Base-by-base conservation (phyloP, 176 grass and related monocot genomes). In the Alloteropsis semialata region DNA sequence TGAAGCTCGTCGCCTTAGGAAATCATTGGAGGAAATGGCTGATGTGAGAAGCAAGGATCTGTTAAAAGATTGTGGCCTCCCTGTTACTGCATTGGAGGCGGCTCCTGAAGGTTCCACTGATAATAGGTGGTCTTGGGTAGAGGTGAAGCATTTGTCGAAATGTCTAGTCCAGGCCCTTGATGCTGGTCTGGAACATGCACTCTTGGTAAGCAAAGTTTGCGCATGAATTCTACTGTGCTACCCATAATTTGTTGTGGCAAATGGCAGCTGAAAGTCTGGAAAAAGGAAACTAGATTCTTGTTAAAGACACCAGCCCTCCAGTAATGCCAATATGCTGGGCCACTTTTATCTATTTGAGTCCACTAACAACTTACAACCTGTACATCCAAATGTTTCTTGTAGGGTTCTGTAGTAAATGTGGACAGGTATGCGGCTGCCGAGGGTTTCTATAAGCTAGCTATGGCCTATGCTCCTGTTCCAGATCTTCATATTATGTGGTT, bases 401-500 rank as follows among this genome's bases (percentile, higher is more conserved):
- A 96, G 96, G 96, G 90, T 51, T 86, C 96, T 59, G 87, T 85
- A 80, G 85, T 95, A 38, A 93, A 77, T 72, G 73, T 90, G 69
- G 96, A 99, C 57, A 93, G 93, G 70, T 99, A 87, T 87, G 96
- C 96, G 9, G 87, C 92, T 50, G 91, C 96, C 5, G 96, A 99
- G 85, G 92, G 96, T 60, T 99, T 93, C 82, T 93, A 99, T 81
- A 99, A 93, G 62, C 85, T 99, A 84, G 96, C 91, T 77, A 87
- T 93, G 89, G 96, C 96, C 36, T 98, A 95, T 85, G 82, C 87
- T 8, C 84, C 96, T 34, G 96, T 98, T 82, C 96, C 96, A 69
- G 96, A 98, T 90, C 92, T 98, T 84, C 92, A 98, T 66, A 98
- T 98, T 33, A 98, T 98, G 96, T 98, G 96, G 96, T 86, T 98